Conservation (phyloP, 2,329 filamentous ascomycete species). For the Colletotrichum filicis region DNA sequence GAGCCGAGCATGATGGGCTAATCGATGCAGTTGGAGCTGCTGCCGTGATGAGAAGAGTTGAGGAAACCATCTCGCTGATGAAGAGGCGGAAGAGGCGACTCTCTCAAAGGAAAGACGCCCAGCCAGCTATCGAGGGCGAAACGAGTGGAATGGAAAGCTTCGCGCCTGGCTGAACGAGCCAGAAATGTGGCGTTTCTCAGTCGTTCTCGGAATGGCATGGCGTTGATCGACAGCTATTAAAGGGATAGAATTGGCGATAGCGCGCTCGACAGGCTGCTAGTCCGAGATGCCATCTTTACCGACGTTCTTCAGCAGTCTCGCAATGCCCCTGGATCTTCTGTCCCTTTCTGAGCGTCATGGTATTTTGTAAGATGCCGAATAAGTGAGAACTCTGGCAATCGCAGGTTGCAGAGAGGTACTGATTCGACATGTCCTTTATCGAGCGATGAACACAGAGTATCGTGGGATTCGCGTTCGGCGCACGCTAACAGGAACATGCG, state of each 20-base stretch:
- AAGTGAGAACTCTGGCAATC: neutral
- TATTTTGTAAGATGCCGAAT: neutral
- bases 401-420: too few species aligned
- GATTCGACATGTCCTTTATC: neutral
- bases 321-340: neutral
- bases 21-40: neutral
- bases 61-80: neutral
- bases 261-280: constrained; percentile 14
- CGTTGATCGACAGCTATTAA: constrained; percentile 29
- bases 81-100: neutral
- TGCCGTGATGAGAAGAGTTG: neutral
- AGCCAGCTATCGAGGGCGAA: constrained; percentile 16
- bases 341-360: neutral
- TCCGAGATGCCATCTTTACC: neutral
- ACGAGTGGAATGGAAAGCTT: constrained; percentile 19
- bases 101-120: constrained; percentile 3
- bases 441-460: neutral
- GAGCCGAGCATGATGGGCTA: constrained; percentile 36
- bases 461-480: neutral
- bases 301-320: constrained; percentile 5
- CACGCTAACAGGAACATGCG: neutral
- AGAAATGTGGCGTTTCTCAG: constrained; percentile 27
- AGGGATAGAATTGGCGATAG: constrained; percentile 33
- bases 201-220: constrained; percentile 25
- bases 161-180: neutral